Evolutionary conservation across 2,329 filamentous ascomycete genomes (phyloP), one percentile per base, ranked within the genome.

Genomic region (Verticillium zaregamsianum): DNA sequence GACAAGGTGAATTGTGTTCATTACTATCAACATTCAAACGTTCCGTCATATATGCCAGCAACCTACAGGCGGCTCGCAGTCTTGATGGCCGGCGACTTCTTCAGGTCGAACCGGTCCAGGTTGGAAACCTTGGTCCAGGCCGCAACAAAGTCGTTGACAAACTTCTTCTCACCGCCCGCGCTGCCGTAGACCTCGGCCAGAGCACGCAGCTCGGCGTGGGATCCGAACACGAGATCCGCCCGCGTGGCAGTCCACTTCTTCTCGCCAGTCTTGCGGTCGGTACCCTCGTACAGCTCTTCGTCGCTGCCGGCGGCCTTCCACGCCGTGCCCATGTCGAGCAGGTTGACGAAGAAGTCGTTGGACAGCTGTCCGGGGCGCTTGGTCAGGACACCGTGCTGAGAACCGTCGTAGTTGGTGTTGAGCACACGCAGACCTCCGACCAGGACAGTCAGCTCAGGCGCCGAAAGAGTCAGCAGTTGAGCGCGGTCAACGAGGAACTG

Each of bases 301-400:
- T 74, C 76, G n/a, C 68, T 65, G 58, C 31, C 64, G 62, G 78
- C 66, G 39, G 57, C 77, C 49, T 76, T 76, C 90, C 90, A 93
- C 23, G 76, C 79, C 8, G 84, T 90, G 74, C 75, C 78, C 69
- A 82, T 84, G 72, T 92, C 89, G 32, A 93, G 83, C 2, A 93
- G 81, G 79, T 92, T 92, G 75, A 91, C 83, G 71, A 93, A 93
- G 82, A 91, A 93, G 78, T 93, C 90, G 76, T 91, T 92, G 71
- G 86, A 90, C 68, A 93, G 81, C 68, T 85, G 76, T 56, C 90
- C 90, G 2, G 89, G 88, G 12, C 79, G 80, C 66, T 82, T 80
- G 63, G 90, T 93, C 70, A 93, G 81, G 62, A 93, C 82, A 63
- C 90, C 90, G 61, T 85, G 76, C 35, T 79, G 71, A 1, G 89